Percentiles rank a stretch among this genome's conserved stretches.
Conservation (phyloP, 108 stramenopile species). For the Nitzschia sp. region DNA sequence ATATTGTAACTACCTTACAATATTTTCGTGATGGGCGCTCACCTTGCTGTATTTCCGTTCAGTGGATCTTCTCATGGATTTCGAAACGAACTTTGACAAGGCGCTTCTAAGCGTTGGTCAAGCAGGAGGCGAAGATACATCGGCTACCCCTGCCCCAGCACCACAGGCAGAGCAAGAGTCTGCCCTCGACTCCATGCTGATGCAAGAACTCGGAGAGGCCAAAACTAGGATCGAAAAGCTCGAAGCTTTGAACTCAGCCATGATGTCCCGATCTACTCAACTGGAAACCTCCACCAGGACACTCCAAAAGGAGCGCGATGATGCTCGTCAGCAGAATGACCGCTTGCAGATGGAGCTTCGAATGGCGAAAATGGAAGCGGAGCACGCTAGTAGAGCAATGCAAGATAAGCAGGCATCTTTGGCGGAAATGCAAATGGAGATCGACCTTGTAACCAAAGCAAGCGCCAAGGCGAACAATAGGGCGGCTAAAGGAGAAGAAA, state of each 20-base stretch:
- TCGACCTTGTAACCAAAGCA: constrained; percentile 76
- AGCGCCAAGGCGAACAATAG: constrained; percentile 67
- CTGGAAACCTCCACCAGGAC: constrained; percentile 47
- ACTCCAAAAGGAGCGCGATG: constrained; percentile 48
- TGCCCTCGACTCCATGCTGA: constrained; percentile 46
- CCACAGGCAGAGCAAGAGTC: constrained; percentile 16
- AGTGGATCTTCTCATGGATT: constrained; percentile 84
- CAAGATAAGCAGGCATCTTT: constrained; percentile 70
- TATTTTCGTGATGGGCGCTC: background rate
- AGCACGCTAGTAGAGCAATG: constrained; percentile 61
- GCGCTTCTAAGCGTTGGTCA: constrained; percentile 69
- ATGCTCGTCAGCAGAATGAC: constrained; percentile 34
- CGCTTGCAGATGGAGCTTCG: constrained; percentile 76
- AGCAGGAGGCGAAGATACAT: constrained; percentile 66
- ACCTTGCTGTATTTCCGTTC: background rate
- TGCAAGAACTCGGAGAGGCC: constrained; percentile 75
- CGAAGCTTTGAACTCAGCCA: constrained; percentile 64
- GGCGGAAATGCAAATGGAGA: constrained; percentile 87
- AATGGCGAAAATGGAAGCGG: constrained; percentile 87
- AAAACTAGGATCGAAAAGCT: constrained; percentile 70
- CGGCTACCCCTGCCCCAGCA: constrained; percentile 11
- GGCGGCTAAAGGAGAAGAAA: constrained; percentile 74
- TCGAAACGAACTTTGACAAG: constrained; percentile 89
- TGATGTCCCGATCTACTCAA: constrained; percentile 55
- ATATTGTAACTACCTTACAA: background rate